Evolutionary conservation across 176 grass and related monocot species (phyloP), one percentile per base, ranked within the genome.

Genomic region (Tillandsia fasciculata): DNA sequence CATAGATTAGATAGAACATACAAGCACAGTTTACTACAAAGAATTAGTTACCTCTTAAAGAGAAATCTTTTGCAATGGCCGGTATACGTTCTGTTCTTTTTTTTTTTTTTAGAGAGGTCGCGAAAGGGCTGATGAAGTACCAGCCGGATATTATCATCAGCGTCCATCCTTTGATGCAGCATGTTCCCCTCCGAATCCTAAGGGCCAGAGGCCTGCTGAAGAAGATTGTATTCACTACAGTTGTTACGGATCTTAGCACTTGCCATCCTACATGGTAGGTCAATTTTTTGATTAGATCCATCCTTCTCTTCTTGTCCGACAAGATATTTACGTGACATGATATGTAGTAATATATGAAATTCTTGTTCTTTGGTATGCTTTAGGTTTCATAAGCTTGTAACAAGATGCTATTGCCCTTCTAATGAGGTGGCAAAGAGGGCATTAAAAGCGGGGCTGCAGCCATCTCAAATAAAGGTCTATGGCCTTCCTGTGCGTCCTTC

Each of bases 361-460:
- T 78, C 72, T 83, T 65, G 80, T 79, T 70, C 78, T 69, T 64
- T 82, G 28, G 28, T 82, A 52, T 51, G 65, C 65, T 47, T 81
- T 83, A 99, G 94, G 94, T 99, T 99, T 78, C 94, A 99, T 79
- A 99, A 90, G 84, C 89, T 99, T 74, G 94, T 99, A 72, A 93
- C 94, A 74, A 92, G 94, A 85, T 99, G 94, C 65, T 99, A 99
- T 69, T 99, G 94, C 66, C 94, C 94, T 63, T 99, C 94, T 82
- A 42, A 79, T 76, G 94, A 93, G 74, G 94, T 99, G 71, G 73
- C 87, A 81, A 99, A 93, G 56, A 78, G 94, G 79, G 94, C 94
- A 81, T 71, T 82, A 70, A 99, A 99, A 72, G 94, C 89, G 70
- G 84, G 94, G 73, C 72, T 99, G 53, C 83, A 99, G 73, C 82